Evolutionary conservation across 1,139 yeast species (phyloP), one percentile per base, ranked within the genome.

Genomic region (Candida glucosophila): DNA sequence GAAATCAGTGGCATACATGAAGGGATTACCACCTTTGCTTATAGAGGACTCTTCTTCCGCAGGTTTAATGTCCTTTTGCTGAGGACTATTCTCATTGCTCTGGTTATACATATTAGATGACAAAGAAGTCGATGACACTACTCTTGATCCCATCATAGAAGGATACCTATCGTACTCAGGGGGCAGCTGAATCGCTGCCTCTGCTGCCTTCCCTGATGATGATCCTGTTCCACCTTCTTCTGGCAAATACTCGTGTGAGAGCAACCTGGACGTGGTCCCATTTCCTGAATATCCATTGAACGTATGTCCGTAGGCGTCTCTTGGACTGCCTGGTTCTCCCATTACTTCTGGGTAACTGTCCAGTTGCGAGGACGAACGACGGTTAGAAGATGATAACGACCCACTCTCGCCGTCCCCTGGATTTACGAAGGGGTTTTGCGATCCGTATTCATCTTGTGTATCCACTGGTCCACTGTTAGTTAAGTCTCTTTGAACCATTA

Each of bases 131-230:
- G 67, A 58, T 35, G 72, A 60, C 0, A 62, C 65, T 12, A 58
- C 65, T 33, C 73, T 51, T 14, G 73, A 61, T 6, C 70, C 69
- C 5, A 63, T 65, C 39, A 69, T 48, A 5, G 67, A 52, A 3
- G 79, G 79, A 38, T 73, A 73, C 39, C 79, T 55, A 41, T 73
- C 79, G 37, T 56, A 73, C 35, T 69, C 76, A 0, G 73, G 61
- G 6, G 78, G 77, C n/a, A 46, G 52, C 25, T 47, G 48, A 21
- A 48, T 44, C 30, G 42, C 42, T 27, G 37, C 39, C 22, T 39
- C 5, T 5, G 17, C 12, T 14, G 11, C 13, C n/a, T n/a, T n/a
- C n/a, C n/a, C n/a, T n/a, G n/a, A n/a, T n/a, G n/a, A n/a, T 13
- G 12, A 7, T 6, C 7, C 7, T 11, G 21, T n/a, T 7, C 12